phyloP scores from a whole-genome alignment of 805 yeast genomes.

The Helenozyma baotianmanensis region DNA sequence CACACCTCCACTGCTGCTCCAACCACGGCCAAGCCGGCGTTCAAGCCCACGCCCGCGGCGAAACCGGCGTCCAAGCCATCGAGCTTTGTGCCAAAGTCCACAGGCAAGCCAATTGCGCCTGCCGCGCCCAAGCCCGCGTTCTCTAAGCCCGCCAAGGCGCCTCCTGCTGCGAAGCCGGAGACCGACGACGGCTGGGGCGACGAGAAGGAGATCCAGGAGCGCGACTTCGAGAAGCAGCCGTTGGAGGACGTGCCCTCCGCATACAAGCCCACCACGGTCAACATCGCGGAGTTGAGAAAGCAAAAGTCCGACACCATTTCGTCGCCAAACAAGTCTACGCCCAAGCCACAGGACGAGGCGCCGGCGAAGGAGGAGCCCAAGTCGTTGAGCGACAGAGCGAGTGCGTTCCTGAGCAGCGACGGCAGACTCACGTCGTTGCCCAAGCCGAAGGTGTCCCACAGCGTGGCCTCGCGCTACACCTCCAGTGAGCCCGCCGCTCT shows the following conservation, averaged over 20 bases:
- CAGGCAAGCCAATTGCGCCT: slow-evolving; percentile 36
- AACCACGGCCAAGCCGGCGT: slow-evolving; percentile 10
- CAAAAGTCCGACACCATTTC: slow-evolving; percentile 43
- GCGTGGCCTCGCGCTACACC: slow-evolving; percentile 47
- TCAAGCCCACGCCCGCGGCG: slow-evolving; percentile 25
- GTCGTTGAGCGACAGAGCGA: slow-evolving; percentile 41
- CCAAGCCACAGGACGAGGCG: slow-evolving; percentile 5
- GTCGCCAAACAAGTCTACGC: slow-evolving; percentile 21
- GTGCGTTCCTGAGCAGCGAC: slow-evolving; percentile 35
- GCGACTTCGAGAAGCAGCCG: slow-evolving; percentile 49
- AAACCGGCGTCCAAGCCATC: slow-evolving; percentile 14
- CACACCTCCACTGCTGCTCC: slow-evolving; percentile 6
- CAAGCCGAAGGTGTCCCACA: slow-evolving; percentile 50
- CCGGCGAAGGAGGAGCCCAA: slow-evolving; percentile 34
- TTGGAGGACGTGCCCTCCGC: slow-evolving; percentile 54
- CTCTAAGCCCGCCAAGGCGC: slow-evolving; percentile 20
- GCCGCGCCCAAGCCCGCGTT: slow-evolving; percentile 6
- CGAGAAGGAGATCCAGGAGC: slow-evolving; percentile 51
- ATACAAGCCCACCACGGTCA: slow-evolving; percentile 63
- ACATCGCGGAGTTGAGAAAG: slow-evolving; percentile 50
- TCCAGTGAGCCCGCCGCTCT: slow-evolving; percentile 4
- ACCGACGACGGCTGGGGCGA: slow-evolving; percentile 69
- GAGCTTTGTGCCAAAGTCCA: slow-evolving; percentile 29
- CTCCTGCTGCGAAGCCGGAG: slow-evolving; percentile 6
- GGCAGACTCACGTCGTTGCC: slow-evolving; percentile 61